Evolutionary conservation across 106 monocot genomes (phyloP).

Genomic region (Dactylorhiza incarnata): DNA sequence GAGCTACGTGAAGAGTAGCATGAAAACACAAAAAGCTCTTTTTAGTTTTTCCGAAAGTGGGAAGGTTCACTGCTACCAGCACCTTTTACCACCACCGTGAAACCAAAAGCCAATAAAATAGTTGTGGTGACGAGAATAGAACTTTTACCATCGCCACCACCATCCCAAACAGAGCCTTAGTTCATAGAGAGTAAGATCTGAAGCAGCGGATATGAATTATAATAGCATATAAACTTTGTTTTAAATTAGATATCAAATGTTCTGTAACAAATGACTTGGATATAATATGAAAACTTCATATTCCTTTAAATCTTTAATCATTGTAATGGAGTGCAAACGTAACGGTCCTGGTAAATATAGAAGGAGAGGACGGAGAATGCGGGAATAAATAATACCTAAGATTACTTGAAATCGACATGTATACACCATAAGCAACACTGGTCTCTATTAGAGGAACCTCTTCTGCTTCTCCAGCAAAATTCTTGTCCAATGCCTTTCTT

Average conservation of each 20-base stretch:
- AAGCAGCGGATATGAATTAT: background rate
- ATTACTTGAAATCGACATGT: constrained; percentile 97
- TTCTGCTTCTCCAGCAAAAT: constrained; percentile 63
- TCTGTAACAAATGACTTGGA: background rate
- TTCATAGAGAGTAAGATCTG: background rate
- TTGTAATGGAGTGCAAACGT: background rate
- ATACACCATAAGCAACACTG: constrained; percentile 88
- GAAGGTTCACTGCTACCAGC: no score
- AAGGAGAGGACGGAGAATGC: background rate
- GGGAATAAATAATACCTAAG: constrained; percentile 51
- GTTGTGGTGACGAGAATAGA: no score
- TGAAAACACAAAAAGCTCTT: no score
- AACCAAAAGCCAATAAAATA: no score
- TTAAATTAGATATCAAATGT: background rate
- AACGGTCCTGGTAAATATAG: background rate
- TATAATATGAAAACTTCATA: background rate
- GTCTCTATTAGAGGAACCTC: constrained; percentile 79
- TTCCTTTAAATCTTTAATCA: background rate
- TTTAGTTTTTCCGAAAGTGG: no score
- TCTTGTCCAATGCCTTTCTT: constrained; percentile 60
- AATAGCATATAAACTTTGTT: background rate
- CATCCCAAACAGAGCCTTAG: no score
- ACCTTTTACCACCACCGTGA: no score
- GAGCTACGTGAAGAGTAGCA: no score
- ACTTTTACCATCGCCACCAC: no score